phyloP scores from a whole-genome alignment of 768 basidiomycete genomes.

The Tricholoma matsutake region DNA sequence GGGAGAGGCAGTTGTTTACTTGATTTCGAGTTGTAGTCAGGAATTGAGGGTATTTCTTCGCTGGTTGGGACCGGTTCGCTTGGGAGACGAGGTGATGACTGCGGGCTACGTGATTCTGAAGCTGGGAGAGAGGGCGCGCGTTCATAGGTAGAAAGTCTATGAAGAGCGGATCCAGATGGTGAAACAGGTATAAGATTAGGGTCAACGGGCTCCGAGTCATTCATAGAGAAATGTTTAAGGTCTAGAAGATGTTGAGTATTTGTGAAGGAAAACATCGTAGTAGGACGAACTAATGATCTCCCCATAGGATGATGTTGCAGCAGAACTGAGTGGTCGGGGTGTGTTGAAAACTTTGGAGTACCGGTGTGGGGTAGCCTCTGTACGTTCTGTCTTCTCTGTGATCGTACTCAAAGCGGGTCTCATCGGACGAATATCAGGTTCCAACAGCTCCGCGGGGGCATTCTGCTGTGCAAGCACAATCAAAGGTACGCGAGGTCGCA shows the following conservation, averaged over 20 bases:
- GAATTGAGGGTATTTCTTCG: slow-evolving; percentile 54
- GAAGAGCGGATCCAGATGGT: slow-evolving; percentile 65
- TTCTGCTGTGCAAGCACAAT: slow-evolving; percentile 58
- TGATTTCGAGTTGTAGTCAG: slow-evolving; percentile 50
- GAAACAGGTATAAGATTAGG: slow-evolving; percentile 63
- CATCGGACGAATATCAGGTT: slow-evolving; percentile 22
- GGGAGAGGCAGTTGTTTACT: slow-evolving; percentile 12
- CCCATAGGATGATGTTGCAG: slow-evolving; percentile 60
- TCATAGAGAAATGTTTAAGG: neutral
- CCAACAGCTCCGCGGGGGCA: slow-evolving; percentile 29
- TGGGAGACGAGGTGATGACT: slow-evolving; percentile 36
- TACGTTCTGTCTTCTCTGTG: slow-evolving; percentile 62
- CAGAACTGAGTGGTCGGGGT: slow-evolving; percentile 38
- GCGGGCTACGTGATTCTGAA: slow-evolving; percentile 37
- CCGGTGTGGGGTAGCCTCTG: slow-evolving; percentile 53
- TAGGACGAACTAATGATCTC: slow-evolving; percentile 49
- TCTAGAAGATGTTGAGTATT: neutral
- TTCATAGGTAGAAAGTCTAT: slow-evolving; percentile 56
- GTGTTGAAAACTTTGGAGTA: slow-evolving; percentile 40
- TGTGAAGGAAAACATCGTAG: neutral
- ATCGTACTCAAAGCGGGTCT: slow-evolving; percentile 58
- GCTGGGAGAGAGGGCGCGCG: slow-evolving; percentile 52
- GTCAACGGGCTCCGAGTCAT: slow-evolving; percentile 30
- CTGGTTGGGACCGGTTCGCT: slow-evolving; percentile 44
- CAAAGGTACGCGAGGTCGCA: slow-evolving; percentile 51